Conservation (phyloP, 2,329 filamentous ascomycete genomes). For the Cladosporium phlei region DNA sequence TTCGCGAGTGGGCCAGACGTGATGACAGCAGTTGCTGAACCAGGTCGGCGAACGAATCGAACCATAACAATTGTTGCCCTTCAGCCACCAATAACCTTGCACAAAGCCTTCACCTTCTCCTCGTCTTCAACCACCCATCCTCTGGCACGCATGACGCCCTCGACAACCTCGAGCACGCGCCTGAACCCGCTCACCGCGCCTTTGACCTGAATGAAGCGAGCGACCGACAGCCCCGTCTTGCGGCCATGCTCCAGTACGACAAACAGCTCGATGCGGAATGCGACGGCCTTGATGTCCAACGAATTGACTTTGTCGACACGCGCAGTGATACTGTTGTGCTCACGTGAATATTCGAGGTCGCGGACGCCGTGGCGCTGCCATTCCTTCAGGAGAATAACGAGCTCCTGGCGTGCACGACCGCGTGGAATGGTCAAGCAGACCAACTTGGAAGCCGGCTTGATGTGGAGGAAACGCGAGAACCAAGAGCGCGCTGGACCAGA, state of each 20-base stretch:
- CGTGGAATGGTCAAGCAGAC: slow-evolving; percentile 72
- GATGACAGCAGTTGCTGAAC: too few relatives aligned
- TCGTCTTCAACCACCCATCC: slow-evolving; percentile 61
- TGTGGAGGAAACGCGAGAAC: slow-evolving; percentile 81
- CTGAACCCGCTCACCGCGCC: slow-evolving; percentile 90
- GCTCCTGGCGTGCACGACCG: slow-evolving; percentile 69
- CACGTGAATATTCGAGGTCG: slow-evolving; percentile 73
- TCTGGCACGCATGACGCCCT: slow-evolving; percentile 61
- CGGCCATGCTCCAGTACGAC: slow-evolving; percentile 81
- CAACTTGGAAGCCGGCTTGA: slow-evolving; percentile 74
- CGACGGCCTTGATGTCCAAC: slow-evolving; percentile 78
- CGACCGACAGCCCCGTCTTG: slow-evolving; percentile 69
- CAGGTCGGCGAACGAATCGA: too few relatives aligned
- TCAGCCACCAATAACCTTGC: slow-evolving; percentile 35
- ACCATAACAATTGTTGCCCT: too few relatives aligned
- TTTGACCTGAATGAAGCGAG: slow-evolving; percentile 81
- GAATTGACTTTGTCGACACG: slow-evolving; percentile 72
- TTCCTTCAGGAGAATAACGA: slow-evolving; percentile 68
- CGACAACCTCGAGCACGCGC: slow-evolving; percentile 72
- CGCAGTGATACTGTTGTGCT: slow-evolving; percentile 73
- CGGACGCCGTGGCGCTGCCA: slow-evolving; percentile 74
- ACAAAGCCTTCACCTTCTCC: slow-evolving; percentile 41
- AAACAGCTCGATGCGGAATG: slow-evolving; percentile 82
- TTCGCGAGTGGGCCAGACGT: too few relatives aligned
- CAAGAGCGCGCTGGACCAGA: slow-evolving; percentile 60